A percentile compares a stretch with the other conserved stretches of the same genome.
These are phyloP conservation scores for Panellus pusillus DNA, from an alignment of 768 basidiomycete species.

Conservation along the genomic window DNA sequence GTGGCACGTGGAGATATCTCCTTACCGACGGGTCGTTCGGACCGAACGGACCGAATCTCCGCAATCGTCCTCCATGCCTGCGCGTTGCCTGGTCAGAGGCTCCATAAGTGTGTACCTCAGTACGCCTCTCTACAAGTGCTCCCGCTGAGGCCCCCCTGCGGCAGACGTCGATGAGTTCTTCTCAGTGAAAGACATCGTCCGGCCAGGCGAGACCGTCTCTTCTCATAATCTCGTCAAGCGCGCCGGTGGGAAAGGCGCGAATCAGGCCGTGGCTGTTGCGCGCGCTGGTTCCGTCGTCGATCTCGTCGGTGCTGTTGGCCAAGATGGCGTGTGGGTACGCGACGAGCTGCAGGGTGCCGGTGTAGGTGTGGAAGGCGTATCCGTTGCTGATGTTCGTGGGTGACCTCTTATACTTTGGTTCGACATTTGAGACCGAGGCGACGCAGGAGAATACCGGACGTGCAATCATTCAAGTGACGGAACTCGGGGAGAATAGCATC, in stretches of 20 bases:
- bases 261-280: slow-evolving; percentile 60
- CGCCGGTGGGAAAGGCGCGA: slow-evolving; percentile 63
- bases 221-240: slow-evolving; percentile 48
- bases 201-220: slow-evolving; percentile 61
- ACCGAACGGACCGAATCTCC: too few relatives aligned
- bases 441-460: slow-evolving; percentile 53
- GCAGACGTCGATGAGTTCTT: slow-evolving; percentile 61
- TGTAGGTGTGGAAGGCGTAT: slow-evolving; percentile 39
- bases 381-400: slow-evolving; percentile 38
- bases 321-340: slow-evolving; percentile 51
- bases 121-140: background rate
- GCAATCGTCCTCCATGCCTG: slow-evolving; percentile 3
- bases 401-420: background rate
- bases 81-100: slow-evolving; percentile 43
- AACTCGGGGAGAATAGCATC: slow-evolving; percentile 62
- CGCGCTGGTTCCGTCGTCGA: slow-evolving; percentile 48
- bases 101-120: slow-evolving; percentile 46
- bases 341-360: slow-evolving; percentile 40
- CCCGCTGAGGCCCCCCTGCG: background rate
- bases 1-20: too few relatives aligned
- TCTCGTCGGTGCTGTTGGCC: slow-evolving; percentile 54
- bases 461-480: slow-evolving; percentile 59
- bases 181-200: slow-evolving; percentile 52
- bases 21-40: too few relatives aligned
- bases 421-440: background rate